Conservation (phyloP, 805 yeast species). For the Pichia ethanolica region DNA sequence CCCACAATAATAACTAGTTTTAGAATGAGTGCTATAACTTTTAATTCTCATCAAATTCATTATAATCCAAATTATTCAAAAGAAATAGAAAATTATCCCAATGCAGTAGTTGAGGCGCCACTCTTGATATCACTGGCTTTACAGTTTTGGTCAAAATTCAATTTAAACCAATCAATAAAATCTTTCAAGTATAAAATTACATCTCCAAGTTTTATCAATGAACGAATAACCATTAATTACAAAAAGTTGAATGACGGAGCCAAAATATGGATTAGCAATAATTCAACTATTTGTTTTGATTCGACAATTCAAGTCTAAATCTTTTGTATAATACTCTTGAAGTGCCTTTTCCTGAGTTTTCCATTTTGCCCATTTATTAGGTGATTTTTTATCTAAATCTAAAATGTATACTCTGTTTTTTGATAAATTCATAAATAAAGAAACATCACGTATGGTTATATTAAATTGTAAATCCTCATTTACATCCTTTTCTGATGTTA, state of each 20-base stretch:
- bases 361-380: constrained; percentile 40
- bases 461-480: constrained; percentile 36
- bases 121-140: constrained; percentile 54
- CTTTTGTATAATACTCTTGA: constrained; percentile 2
- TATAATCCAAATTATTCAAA: constrained; percentile 51
- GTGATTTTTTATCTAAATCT: constrained; percentile 44
- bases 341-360: constrained; percentile 19
- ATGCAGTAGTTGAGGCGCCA: constrained; percentile 75
- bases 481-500: constrained; percentile 33
- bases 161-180: constrained; percentile 14
- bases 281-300: constrained; percentile 13
- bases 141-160: constrained; percentile 32
- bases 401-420: constrained; percentile 25
- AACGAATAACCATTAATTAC: constrained; percentile 25
- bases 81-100: constrained; percentile 50
- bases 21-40: constrained; percentile 67
- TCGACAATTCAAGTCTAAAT: constrained; percentile 8
- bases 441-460: constrained; percentile 50
- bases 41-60: constrained; percentile 82
- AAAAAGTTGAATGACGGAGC: neutral
- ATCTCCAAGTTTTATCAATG: constrained; percentile 42
- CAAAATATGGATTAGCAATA: constrained; percentile 23
- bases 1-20: constrained; percentile 41
- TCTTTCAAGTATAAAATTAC: constrained; percentile 41
- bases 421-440: constrained; percentile 37